A percentile compares a stretch with the other conserved stretches of the same genome.
Conservation (phyloP, 83 land plant species). For the Picea engelmannii region DNA sequence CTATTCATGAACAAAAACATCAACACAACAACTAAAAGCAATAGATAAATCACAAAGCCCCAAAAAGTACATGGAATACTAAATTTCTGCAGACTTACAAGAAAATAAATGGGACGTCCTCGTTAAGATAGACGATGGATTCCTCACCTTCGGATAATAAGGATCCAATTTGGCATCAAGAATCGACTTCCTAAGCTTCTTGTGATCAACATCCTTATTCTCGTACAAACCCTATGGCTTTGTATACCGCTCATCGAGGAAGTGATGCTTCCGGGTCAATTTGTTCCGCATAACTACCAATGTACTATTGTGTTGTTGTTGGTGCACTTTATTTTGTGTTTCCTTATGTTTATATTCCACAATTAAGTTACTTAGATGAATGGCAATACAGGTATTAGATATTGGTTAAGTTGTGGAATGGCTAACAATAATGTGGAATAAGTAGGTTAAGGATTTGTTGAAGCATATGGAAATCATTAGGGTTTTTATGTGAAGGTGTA, state of each 20-base stretch:
- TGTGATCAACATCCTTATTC: conserved; percentile 78
- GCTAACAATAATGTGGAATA: too few relatives aligned
- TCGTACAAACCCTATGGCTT: conserved; percentile 88
- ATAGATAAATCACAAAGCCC: background rate
- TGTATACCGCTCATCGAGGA: conserved; percentile 89
- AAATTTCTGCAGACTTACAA: conserved; percentile 42
- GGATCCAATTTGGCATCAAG: conserved; percentile 89
- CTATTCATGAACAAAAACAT: background rate
- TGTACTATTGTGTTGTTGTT: too few relatives aligned
- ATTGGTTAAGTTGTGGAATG: too few relatives aligned
- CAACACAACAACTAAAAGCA: background rate
- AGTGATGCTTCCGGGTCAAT: conserved; percentile 61
- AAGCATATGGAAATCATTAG: too few relatives aligned
- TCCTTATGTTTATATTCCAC: too few relatives aligned
- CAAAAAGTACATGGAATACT: background rate
- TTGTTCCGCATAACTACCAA: conserved; percentile 90
- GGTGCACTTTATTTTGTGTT: too few relatives aligned
- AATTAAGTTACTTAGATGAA: too few relatives aligned
- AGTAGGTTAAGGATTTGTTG: too few relatives aligned
- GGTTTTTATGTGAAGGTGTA: too few relatives aligned
- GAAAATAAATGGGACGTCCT: conserved; percentile 93
- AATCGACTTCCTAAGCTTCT: conserved; percentile 84
- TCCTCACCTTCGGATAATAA: conserved; percentile 90
- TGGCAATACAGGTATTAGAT: too few relatives aligned
- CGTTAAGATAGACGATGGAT: conserved; percentile 64